A percentile compares a stretch with the other conserved stretches of the same genome.
These are phyloP conservation scores for Daldinia bambusicola DNA, from an alignment of 495 filamentous ascomycete genomes.

Conservation along the genomic window DNA sequence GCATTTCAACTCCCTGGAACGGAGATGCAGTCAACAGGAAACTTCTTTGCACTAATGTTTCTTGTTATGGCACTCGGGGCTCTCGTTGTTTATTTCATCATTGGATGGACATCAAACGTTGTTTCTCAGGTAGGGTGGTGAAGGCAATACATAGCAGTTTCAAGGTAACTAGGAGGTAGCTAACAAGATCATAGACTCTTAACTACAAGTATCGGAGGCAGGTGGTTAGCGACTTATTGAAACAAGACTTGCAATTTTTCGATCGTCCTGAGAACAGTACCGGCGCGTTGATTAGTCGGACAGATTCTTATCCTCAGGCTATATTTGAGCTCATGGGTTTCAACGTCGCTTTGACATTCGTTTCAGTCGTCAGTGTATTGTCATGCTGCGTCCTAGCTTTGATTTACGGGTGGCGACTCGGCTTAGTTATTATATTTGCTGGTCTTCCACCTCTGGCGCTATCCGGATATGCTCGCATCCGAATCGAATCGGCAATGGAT, in stretches of 20 bases:
- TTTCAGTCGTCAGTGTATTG: conserved; percentile 42
- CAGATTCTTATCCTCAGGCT: conserved; percentile 1
- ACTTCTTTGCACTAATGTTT: conserved; percentile 4
- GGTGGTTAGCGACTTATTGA: not conserved
- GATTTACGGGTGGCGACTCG: conserved; percentile 56
- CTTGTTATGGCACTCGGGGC: not conserved
- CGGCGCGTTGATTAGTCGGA: not conserved
- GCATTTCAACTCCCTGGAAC: not conserved
- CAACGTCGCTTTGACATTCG: not conserved
- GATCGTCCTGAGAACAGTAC: conserved; percentile 3
- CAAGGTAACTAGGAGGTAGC: not conserved
- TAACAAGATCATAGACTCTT: not conserved
- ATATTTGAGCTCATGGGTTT: conserved; percentile 3
- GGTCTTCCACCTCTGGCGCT: conserved; percentile 46
- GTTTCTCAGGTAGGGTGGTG: not conserved
- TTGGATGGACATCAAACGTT: conserved; percentile 1
- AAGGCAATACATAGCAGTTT: not conserved
- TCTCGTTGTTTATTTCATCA: not conserved
- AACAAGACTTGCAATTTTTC: conserved; percentile 6
- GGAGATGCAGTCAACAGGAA: not conserved
- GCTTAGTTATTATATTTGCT: conserved; percentile 49
- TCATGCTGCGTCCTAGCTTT: conserved; percentile 45
- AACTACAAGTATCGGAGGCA: conserved; percentile 7
- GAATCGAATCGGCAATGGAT: conserved; percentile 50
- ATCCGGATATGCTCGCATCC: conserved; percentile 49